Evolutionary conservation across 805 yeast species (phyloP).

Genomic region (Candida pseudofarinosa): DNA sequence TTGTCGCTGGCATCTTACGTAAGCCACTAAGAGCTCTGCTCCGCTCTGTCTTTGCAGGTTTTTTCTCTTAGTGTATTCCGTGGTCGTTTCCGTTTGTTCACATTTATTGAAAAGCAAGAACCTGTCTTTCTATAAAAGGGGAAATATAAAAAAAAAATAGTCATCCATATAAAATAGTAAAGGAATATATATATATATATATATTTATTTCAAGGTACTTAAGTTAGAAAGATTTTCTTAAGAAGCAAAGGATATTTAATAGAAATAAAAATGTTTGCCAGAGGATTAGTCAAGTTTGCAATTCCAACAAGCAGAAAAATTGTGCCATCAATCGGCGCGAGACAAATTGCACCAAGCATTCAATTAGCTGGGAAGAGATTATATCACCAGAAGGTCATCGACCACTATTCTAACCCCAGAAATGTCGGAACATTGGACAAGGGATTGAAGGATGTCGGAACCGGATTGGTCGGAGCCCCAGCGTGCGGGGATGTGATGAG

Average conservation of each 20-base stretch:
- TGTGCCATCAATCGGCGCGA: constrained; percentile 4
- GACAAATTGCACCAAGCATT: constrained; percentile 5
- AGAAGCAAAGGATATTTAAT: not conserved
- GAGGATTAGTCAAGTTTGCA: constrained; percentile 18
- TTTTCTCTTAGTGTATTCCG: not conserved
- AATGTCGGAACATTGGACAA: constrained; percentile 93
- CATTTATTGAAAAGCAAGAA: not conserved
- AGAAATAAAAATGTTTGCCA: constrained; percentile 19
- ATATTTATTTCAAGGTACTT: not conserved
- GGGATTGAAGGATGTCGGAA: constrained; percentile 73
- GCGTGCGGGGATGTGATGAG: constrained; percentile 99
- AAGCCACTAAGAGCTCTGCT: not conserved
- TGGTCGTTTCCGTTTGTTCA: constrained; percentile 1
- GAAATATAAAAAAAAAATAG: not conserved
- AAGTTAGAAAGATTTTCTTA: not conserved
- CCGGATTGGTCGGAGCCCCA: constrained; percentile 98
- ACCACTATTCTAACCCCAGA: constrained; percentile 94
- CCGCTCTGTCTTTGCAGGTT: not conserved
- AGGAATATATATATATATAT: not conserved
- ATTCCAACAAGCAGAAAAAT: constrained; percentile 6
- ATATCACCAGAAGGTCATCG: constrained; percentile 93
- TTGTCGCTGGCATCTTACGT: not conserved
- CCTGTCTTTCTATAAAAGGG: not conserved
- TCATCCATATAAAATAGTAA: not conserved
- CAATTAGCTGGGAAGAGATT: constrained; percentile 18